Evolutionary conservation across 129 eudicot genomes (phyloP), one percentile per base, ranked within the genome.

Genomic region (Flaveria trinervia): DNA sequence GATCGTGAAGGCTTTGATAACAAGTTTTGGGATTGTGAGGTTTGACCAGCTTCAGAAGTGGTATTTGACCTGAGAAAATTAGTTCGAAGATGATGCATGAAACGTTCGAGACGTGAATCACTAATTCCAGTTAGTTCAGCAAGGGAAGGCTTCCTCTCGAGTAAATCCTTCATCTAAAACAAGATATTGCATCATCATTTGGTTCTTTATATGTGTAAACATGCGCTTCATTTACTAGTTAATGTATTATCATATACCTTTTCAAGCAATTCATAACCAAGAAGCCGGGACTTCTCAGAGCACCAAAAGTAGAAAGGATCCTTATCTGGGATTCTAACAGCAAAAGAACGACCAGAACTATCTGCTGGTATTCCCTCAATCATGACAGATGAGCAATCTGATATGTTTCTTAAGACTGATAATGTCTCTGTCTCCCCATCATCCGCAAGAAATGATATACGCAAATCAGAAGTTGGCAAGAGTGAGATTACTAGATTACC

Each of bases 281-380:
- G 85, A 43, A 92, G 92, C 84, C 81, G 86, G 30, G 97, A 89
- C 65, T 88, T 92, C 72, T 92, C 97, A 2, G 93, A 88, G 84
- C 93, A 89, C 97, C 97, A 92, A 79, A 87, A 92, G 73, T 92
- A 88, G 48, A 73, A 73, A 65, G 80, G 55, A 43, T 72, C 84
- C 65, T 79, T 55, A 33, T 56, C 82, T 15, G 83, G 72, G 25
- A 82, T 73, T 72, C 73, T 83, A 9, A 92, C 65, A 36, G 77
- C 50, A 68, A 92, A 92, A 28, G 96, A 92, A 74, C 93, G 83
- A 43, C 97, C 97, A 44, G 96, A 89, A 39, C 56, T 76, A 78
- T 92, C 97, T 12, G 93, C 81, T 23, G 81, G 36, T 26, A 92
- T 87, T 55, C 77, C 93, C 62, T 84, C 88, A 28, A 89, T 85